These are phyloP conservation scores for Aspergillus ostianus DNA, from an alignment of 495 filamentous ascomycete species.

Conservation along the genomic window DNA sequence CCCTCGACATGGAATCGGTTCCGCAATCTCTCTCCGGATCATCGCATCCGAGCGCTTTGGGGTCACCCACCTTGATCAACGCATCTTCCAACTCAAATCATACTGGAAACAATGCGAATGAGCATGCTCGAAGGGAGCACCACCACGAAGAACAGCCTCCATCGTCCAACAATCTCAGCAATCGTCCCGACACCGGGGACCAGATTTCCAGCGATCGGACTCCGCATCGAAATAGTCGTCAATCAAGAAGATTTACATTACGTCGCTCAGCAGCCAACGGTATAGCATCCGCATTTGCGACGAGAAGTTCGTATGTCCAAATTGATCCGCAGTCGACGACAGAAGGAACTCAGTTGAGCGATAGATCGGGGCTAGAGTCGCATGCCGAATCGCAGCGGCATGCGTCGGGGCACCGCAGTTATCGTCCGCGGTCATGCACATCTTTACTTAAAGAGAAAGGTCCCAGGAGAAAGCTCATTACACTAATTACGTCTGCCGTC, in stretches of 20 bases:
- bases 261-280: not conserved
- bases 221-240: not conserved
- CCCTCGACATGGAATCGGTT: conserved; percentile 20
- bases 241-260: conserved; percentile 1
- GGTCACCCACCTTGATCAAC: conserved; percentile 2
- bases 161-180: not conserved
- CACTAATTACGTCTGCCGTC: conserved; percentile 53
- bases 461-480: conserved; percentile 55
- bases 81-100: not conserved
- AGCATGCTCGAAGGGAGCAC: not conserved
- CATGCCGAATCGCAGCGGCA: not conserved
- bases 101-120: conserved; percentile 4
- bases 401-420: not conserved
- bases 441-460: conserved; percentile 53
- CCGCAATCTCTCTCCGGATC: conserved; percentile 14
- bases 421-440: conserved; percentile 41
- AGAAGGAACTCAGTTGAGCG: not conserved
- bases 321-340: conserved; percentile 5
- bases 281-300: conserved; percentile 1
- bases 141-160: not conserved
- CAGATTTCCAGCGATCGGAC: not conserved
- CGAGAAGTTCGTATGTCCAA: conserved; percentile 4
- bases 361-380: conserved; percentile 1
- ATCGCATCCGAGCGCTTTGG: conserved; percentile 14
- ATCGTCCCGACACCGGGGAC: not conserved